phyloP scores from a whole-genome alignment of 345 rosid species.

The Xanthoceras sorbifolium region DNA sequence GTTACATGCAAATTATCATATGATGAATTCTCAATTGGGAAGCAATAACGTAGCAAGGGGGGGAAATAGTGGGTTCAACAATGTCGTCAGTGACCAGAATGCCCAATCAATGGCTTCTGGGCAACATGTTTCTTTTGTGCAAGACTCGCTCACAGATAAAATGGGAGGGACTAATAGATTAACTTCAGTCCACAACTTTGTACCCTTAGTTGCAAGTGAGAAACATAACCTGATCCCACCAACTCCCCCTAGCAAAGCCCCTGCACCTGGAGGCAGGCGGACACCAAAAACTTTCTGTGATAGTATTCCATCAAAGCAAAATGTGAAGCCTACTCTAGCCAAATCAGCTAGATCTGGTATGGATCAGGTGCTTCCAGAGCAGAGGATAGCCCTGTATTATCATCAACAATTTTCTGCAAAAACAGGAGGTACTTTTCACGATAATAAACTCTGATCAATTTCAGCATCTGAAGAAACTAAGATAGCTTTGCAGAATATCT shows the following conservation, averaged over 20 bases:
- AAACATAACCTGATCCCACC: constrained; percentile 29
- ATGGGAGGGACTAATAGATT: constrained; percentile 16
- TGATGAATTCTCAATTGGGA: background rate
- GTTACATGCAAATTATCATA: constrained; percentile 22
- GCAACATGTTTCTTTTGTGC: constrained; percentile 15
- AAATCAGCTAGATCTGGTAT: constrained; percentile 29
- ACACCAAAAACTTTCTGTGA: constrained; percentile 16
- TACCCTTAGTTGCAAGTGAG: constrained; percentile 18
- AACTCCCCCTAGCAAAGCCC: constrained; percentile 35
- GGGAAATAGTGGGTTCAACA: constrained; percentile 5
- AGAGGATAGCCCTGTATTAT: constrained; percentile 23
- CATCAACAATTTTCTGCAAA: constrained; percentile 26
- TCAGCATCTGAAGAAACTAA: constrained; percentile 21
- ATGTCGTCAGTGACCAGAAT: constrained; percentile 2
- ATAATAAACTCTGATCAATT: constrained; percentile 23
- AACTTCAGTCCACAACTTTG: constrained; percentile 23
- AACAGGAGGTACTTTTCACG: constrained; percentile 42
- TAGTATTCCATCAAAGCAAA: constrained; percentile 33
- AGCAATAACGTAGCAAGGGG: constrained; percentile 10
- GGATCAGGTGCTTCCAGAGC: constrained; percentile 30
- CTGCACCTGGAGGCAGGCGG: constrained; percentile 24
- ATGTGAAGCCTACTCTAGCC: constrained; percentile 21
- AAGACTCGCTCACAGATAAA: constrained; percentile 18
- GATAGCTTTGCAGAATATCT: constrained; percentile 11
- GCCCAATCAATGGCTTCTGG: constrained; percentile 18